Base-by-base conservation (phyloP, 306 rosid species). In the Herpetospermum pedunculosum region DNA sequence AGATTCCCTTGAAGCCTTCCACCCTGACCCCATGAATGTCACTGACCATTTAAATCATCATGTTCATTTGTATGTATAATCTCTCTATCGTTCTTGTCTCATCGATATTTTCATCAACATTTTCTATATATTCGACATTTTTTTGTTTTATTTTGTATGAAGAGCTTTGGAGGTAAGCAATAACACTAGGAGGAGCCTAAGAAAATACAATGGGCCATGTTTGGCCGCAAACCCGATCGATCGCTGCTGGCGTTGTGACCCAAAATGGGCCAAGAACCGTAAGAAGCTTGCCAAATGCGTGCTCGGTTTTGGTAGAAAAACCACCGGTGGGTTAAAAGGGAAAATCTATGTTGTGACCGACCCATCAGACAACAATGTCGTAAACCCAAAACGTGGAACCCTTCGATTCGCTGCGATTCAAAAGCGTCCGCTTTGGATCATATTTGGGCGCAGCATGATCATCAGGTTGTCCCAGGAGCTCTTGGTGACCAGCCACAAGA, bases 171-270 rank as follows among this genome's bases (percentile, higher is more conserved):
- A 78, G 47, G 77, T 60, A 28, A 2, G 29, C 32, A 86, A 84
- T 75, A 47, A 10, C 77, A 89, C 85, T 4, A 83, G 96, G 77
- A 89, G 98, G 77, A 65, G 37, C 28, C 79, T 94, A 4, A 9
- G 8, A 10, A 55, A 29, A 74, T 63, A 69, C 77, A 11, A 0
- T 0, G 88, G 81, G 2, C 76, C 68, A 2, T 94, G 98, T 83
- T 0, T 1, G 50, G 90, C 98, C 8, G 81, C 85, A 3, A 94
- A 94, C 76, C 98, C 98, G 0, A 94, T 94, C 4, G 98, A 94
- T 70, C 77, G 89, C 59, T 94, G 98, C 81, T 94, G 97, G 98
- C 70, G 96, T 59, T 94, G 97, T 50, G 57, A 21, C 25, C 25
- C 0, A 0, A 11, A 85, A 23, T 94, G 98, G 98, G 95, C 91